These are phyloP conservation scores for Pseudocercospora crystallina DNA, from an alignment of 2,329 filamentous ascomycete genomes.

Conservation along the genomic window DNA sequence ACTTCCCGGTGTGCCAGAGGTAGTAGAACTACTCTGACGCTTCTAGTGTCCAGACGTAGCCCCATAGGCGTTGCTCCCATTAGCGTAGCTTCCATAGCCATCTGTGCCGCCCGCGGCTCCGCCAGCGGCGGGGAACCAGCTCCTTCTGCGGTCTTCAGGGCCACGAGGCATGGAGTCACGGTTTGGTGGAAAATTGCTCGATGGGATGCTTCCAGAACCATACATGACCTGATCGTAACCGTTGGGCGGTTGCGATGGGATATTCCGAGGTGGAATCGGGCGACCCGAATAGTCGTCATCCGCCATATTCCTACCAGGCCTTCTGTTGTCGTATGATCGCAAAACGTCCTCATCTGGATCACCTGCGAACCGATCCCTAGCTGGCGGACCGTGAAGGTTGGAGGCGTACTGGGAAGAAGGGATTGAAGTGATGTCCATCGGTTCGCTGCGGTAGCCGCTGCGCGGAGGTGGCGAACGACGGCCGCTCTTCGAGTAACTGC, in stretches of 20 bases:
- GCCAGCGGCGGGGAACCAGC: constrained; percentile 21
- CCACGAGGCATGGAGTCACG: constrained; percentile 4
- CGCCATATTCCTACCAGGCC: constrained; percentile 12
- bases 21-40: constrained; percentile 3
- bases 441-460: constrained; percentile 28
- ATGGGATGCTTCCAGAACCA: constrained; percentile 13
- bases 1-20: not conserved
- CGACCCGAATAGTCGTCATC: constrained; percentile 21
- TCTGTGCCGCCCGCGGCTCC: constrained; percentile 22
- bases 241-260: constrained; percentile 11
- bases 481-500: constrained; percentile 20
- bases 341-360: constrained; percentile 18
- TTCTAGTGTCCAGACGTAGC: constrained; percentile 22
- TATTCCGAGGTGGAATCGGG: constrained; percentile 19
- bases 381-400: constrained; percentile 24
- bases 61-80: constrained; percentile 14
- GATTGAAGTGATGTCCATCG: constrained; percentile 25
- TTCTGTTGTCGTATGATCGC: constrained; percentile 13
- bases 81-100: constrained; percentile 25
- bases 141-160: constrained; percentile 24
- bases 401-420: constrained; percentile 28
- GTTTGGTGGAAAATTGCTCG: constrained; percentile 1
- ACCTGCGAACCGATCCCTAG: constrained; percentile 20
- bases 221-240: constrained; percentile 19
- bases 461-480: constrained; percentile 26